A percentile compares a stretch with the other conserved stretches of the same genome.
Evolutionary conservation across 2,329 filamentous ascomycete genomes (phyloP).

Genomic region (Fusarium sp.): DNA sequence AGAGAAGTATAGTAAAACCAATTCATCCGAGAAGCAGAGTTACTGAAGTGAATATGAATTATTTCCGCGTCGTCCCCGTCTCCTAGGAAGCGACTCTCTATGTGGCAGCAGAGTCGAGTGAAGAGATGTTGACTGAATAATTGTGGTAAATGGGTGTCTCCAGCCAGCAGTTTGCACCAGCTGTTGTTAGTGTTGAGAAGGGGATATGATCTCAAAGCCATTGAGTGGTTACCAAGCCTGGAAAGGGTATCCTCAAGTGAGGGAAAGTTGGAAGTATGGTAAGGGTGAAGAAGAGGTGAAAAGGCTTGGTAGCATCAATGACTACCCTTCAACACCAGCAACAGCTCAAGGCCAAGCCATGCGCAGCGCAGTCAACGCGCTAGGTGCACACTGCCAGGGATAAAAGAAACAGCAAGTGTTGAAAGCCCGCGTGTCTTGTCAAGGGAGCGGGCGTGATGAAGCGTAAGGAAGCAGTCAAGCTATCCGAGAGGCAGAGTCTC

Average conservation of each 20-base stretch:
- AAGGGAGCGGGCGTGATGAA: conserved; percentile 42
- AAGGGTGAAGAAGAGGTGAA: background rate
- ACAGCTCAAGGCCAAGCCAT: conserved; percentile 9
- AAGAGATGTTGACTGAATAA: conserved; percentile 43
- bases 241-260: conserved; percentile 6
- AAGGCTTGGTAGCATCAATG: conserved; percentile 16
- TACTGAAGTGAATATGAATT: conserved; percentile 41
- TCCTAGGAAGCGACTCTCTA: conserved; percentile 36
- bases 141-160: conserved; percentile 31
- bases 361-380: conserved; percentile 47
- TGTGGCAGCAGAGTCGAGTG: conserved; percentile 40
- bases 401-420: conserved; percentile 41
- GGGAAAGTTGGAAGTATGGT: background rate
- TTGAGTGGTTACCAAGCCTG: conserved; percentile 31
- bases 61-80: conserved; percentile 41
- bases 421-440: conserved; percentile 31
- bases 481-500: conserved; percentile 40
- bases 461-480: conserved; percentile 43
- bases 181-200: conserved; percentile 11
- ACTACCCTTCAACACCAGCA: conserved; percentile 33
- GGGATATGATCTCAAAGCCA: conserved; percentile 42
- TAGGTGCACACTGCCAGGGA: conserved; percentile 34
- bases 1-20: conserved; percentile 47
- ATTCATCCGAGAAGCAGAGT: conserved; percentile 39
- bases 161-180: conserved; percentile 39